These are phyloP conservation scores for Vicia villosa DNA, from an alignment of 306 rosid genomes.

Conservation along the genomic window DNA sequence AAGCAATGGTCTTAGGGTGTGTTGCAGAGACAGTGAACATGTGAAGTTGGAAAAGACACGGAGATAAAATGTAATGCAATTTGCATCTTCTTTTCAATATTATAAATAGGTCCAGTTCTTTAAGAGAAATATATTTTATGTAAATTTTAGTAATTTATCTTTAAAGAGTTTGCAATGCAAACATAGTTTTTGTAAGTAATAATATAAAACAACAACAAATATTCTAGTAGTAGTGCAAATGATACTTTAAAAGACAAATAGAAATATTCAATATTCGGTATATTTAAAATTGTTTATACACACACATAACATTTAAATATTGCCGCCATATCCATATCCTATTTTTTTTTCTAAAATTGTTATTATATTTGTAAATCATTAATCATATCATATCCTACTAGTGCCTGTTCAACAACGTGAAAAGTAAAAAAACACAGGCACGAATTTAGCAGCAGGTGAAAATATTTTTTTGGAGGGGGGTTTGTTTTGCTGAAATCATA, in stretches of 20 bases:
- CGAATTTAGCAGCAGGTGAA: constrained; percentile 19
- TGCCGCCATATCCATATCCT: not conserved
- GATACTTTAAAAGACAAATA: not conserved
- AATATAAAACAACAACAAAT: not conserved
- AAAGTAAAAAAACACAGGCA: not conserved
- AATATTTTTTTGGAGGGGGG: not conserved
- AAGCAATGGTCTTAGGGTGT: not conserved
- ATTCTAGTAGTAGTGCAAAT: not conserved
- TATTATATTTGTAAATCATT: constrained; percentile 21
- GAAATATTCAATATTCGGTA: not conserved
- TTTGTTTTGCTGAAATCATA: not conserved
- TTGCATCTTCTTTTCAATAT: too few species aligned
- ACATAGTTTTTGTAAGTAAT: not conserved
- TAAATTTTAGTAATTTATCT: not conserved
- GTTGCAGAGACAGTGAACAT: not conserved
- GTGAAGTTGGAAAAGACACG: not conserved
- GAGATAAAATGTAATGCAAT: too few species aligned
- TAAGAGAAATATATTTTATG: too few species aligned
- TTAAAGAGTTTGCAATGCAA: not conserved
- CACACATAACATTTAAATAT: not conserved
- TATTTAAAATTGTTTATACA: not conserved
- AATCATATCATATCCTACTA: not conserved
- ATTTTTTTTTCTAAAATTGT: not conserved
- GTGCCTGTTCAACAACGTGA: not conserved
- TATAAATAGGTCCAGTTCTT: too few species aligned